Percentiles rank a stretch among this genome's conserved stretches.
These are phyloP conservation scores for Myochromella boudieri DNA, from an alignment of 768 basidiomycete genomes.

Conservation along the genomic window DNA sequence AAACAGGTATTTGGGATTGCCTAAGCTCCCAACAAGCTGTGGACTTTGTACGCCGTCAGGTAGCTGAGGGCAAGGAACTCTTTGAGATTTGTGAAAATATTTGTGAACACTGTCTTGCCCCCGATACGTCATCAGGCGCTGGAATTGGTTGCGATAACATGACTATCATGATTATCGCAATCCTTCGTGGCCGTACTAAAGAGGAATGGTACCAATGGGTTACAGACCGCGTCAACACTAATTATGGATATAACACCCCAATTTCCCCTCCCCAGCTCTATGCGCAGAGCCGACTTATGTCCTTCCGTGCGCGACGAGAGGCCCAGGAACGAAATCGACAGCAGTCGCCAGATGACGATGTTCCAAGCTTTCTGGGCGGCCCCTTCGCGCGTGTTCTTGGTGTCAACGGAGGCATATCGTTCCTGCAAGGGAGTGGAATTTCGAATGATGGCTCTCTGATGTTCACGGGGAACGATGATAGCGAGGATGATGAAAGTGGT, in stretches of 20 bases:
- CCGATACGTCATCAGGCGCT: slow-evolving; percentile 84
- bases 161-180: slow-evolving; percentile 90
- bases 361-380: slow-evolving; percentile 32
- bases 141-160: slow-evolving; percentile 99
- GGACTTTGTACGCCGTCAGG: slow-evolving; percentile 80
- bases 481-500: slow-evolving; percentile 56
- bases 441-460: slow-evolving; percentile 53
- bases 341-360: slow-evolving; percentile 31
- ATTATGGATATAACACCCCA: slow-evolving; percentile 80
- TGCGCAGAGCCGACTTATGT: slow-evolving; percentile 57
- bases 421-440: slow-evolving; percentile 54
- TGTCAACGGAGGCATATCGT: slow-evolving; percentile 60
- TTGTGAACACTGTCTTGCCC: slow-evolving; percentile 92
- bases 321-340: slow-evolving; percentile 39
- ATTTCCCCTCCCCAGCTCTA: slow-evolving; percentile 75
- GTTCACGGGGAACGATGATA: slow-evolving; percentile 61
- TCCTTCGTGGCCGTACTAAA: slow-evolving; percentile 84
- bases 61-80: slow-evolving; percentile 78
- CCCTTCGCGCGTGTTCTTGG: slow-evolving; percentile 51
- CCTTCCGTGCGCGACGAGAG: slow-evolving; percentile 63
- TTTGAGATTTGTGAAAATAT: slow-evolving; percentile 85
- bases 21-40: slow-evolving; percentile 89
- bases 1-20: slow-evolving; percentile 98
- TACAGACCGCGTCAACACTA: slow-evolving; percentile 71
- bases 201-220: slow-evolving; percentile 95